Evolutionary conservation across 1,139 yeast genomes (phyloP), one percentile per base, ranked within the genome.

Genomic region (Debaryomyces fabryi): DNA sequence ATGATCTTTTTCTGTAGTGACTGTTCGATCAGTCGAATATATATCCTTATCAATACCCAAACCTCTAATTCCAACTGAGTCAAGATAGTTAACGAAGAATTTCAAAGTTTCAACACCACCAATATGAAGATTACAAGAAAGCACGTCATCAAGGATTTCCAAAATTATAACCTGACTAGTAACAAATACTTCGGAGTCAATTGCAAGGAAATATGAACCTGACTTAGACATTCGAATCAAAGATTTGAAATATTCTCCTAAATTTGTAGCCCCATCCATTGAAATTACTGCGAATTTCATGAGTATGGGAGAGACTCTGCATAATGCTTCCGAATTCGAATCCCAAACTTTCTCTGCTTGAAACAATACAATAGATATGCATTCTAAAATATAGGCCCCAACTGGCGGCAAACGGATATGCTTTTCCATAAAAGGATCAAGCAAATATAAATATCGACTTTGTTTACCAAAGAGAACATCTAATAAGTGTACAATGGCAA

Each of bases 401-500:
- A 83, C 71, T 4, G 65, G 62, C 4, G 87, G 82, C 13, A 76
- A 64, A 24, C 67, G 59, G n/a, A 58, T 56, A 49, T 62, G 59
- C 46, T 63, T 64, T 16, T 58, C 50, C 38, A 76, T 59, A 54
- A 82, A 83, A 16, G 73, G 70, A 44, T 82, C 83, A 55, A 84
- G 72, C 59, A 83, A 61, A 52, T 80, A 79, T 41, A 79, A 69
- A 63, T 82, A 82, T 57, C 83, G 87, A 50, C 82, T 85, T 59
- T 83, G 85, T 61, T 83, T 80, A 6, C 87, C 88, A 56, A 85
- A 72, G n/a, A 83, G 74, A 39, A 82, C 74, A 63, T 85, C 89
- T 39, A 86, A 64, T 49, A 84, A 68, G 54, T 83, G 85, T 37
- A 84, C 78, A 40, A 83, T 71, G 1, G 86, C 79, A 56, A 79